Conservation (phyloP, 495 filamentous ascomycete species). For the Pyronema domesticum region DNA sequence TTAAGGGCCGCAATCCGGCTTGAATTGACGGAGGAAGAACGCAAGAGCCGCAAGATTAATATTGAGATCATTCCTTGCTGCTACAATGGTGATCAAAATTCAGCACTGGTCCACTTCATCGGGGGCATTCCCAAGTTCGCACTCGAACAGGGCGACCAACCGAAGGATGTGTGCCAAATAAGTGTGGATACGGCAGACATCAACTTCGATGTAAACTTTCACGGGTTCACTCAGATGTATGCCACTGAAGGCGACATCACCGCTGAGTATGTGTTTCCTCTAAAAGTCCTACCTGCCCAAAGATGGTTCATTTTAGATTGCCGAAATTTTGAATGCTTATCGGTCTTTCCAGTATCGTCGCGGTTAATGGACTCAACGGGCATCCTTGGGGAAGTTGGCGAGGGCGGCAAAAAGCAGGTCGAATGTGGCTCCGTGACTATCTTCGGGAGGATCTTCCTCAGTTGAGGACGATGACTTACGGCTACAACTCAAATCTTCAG, state of each 20-base stretch:
- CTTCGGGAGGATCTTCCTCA: constrained; percentile 6
- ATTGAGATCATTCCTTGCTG: background rate
- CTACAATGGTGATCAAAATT: background rate
- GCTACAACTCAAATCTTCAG: constrained; percentile 6
- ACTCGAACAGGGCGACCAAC: background rate
- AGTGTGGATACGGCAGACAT: background rate
- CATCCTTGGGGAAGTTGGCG: constrained; percentile 6
- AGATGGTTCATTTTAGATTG: background rate
- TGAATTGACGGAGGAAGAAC: background rate
- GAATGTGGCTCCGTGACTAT: constrained; percentile 10
- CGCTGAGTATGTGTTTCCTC: constrained; percentile 9
- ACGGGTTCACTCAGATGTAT: constrained; percentile 12
- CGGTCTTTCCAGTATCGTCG: constrained; percentile 2
- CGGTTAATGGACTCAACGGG: constrained; percentile 3
- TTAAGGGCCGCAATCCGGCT: background rate
- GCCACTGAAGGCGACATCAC: background rate
- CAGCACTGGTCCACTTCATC: background rate
- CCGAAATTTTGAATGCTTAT: background rate
- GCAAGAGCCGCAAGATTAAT: background rate
- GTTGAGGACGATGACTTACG: constrained; percentile 5
- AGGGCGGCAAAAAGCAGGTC: background rate
- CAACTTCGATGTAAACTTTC: constrained; percentile 2
- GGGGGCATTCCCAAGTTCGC: background rate
- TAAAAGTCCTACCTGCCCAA: no score
- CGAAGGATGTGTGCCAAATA: background rate